Evolutionary conservation across 2,329 filamentous ascomycete genomes (phyloP).

Genomic region (Pseudocercospora ulei): DNA sequence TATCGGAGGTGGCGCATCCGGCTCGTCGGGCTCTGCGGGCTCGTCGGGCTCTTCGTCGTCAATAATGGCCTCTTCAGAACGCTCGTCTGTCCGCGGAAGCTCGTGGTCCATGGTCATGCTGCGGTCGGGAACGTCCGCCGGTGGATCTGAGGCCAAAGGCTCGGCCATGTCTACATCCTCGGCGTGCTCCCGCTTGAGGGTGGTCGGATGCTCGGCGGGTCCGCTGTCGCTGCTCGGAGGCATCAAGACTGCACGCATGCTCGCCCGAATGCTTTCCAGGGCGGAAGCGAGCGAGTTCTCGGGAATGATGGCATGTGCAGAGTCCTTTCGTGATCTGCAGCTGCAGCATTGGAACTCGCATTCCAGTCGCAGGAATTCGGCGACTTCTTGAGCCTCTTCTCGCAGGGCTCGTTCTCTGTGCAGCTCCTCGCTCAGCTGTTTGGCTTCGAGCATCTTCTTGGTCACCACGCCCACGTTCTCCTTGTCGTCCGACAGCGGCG

Average conservation of each 20-base stretch:
- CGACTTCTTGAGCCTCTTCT: slow-evolving; percentile 59
- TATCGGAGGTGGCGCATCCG: slow-evolving; percentile 20
- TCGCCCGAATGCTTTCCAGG: slow-evolving; percentile 20
- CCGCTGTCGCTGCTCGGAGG: slow-evolving; percentile 56
- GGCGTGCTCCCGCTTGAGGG: slow-evolving; percentile 8
- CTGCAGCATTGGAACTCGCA: slow-evolving; percentile 59
- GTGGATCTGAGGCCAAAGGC: slow-evolving; percentile 9
- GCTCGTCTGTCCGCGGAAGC: slow-evolving; percentile 4
- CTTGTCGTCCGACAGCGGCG: slow-evolving; percentile 41
- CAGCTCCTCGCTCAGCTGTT: slow-evolving; percentile 46
- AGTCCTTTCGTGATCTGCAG: slow-evolving; percentile 40
- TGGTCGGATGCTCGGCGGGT: slow-evolving; percentile 27
- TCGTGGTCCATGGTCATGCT: slow-evolving; percentile 26
- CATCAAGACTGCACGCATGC: slow-evolving; percentile 42
- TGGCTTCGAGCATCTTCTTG: slow-evolving; percentile 41
- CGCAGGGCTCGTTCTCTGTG: slow-evolving; percentile 49
- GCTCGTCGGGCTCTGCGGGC: too few species aligned
- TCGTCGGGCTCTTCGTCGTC: slow-evolving; percentile 19
- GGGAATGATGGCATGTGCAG: slow-evolving; percentile 6
- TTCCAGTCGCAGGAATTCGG: slow-evolving; percentile 68
- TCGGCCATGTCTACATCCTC: slow-evolving; percentile 18
- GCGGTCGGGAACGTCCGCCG: slow-evolving; percentile 20
- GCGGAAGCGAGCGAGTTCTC: slow-evolving; percentile 17
- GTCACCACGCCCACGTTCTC: slow-evolving; percentile 38
- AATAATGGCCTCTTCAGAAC: slow-evolving; percentile 13